Base-by-base conservation (phyloP, 2,329 filamentous ascomycete genomes). In the Elsinoe arachidis region DNA sequence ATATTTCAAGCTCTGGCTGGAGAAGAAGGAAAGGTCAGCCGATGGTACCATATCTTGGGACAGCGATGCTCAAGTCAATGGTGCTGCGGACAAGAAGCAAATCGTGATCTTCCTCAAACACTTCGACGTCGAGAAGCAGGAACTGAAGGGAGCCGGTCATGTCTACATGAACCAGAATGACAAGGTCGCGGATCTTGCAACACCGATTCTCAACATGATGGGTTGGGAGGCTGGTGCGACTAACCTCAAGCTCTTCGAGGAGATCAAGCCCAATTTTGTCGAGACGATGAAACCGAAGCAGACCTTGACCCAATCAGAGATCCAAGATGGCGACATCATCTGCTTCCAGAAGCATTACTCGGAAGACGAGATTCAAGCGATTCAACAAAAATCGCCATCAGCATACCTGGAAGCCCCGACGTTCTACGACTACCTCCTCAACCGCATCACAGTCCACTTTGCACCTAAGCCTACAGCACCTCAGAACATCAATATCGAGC, bases 221-320 rank as follows among this genome's bases (percentile, higher is more conserved):
- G 81, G 83, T 11, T 97, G 93, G 92, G 81, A 87, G 21, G 80
- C 87, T 1, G 90, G 87, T 4, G 59, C 68, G 61, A 81, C 87
- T 3, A 77, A 82, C 2, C 81, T 87, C 60, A 79, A 81, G 64
- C 80, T 99, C 19, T 97, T 85, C 75, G 93, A 99, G 74, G 93
- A 99, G 76, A 97, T 99, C 73, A 99, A 97, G 73, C 90, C 91
- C 54, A 88, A 84, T 60, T 97, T 97, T 91, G 96, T 99, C 63
- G 95, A 99, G 68, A 80, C 82, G 5, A 86, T 99, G 77, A 97
- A 96, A 73, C 81, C 86, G 0, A 97, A 96, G 74, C 84, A 90
- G 67, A 90, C 90, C 0, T 79, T 99, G 59, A 88, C 90, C 63
- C 85, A 88, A 59, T 93, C 93, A 1, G 95, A 99, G 70, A 87